Conservation (phyloP, 768 basidiomycete genomes). For the Dentipellis fragilis region DNA sequence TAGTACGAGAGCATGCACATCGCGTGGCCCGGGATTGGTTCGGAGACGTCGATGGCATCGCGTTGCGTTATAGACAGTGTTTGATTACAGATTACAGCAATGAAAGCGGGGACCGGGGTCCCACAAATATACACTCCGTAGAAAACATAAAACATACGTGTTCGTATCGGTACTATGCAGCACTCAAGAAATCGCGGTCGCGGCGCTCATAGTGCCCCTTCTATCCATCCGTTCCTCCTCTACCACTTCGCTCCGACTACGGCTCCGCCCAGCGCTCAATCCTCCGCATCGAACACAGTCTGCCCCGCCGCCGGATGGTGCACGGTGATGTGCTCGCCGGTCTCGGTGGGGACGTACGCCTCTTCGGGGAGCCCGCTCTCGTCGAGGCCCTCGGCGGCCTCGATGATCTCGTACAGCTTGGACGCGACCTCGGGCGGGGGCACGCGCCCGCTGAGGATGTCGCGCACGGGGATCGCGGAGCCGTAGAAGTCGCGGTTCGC, state of each 20-base stretch:
- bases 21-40: too few relatives aligned
- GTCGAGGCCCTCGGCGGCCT: slow-evolving; percentile 89
- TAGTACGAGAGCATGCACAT: too few relatives aligned
- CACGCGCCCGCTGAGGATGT: slow-evolving; percentile 88
- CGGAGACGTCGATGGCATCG: too few relatives aligned
- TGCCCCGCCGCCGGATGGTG: slow-evolving; percentile 25
- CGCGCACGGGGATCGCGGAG: slow-evolving; percentile 75
- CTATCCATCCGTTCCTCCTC: too few relatives aligned
- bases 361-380: slow-evolving; percentile 71
- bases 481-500: slow-evolving; percentile 97
- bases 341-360: slow-evolving; percentile 66
- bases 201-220: too few relatives aligned
- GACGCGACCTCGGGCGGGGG: slow-evolving; percentile 97
- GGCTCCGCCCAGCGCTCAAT: neutral
- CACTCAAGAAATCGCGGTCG: too few relatives aligned
- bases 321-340: slow-evolving; percentile 46
- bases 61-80: too few relatives aligned
- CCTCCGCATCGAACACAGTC: slow-evolving; percentile 75
- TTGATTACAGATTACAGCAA: neutral
- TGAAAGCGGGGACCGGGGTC: neutral
- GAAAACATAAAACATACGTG: too few relatives aligned
- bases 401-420: slow-evolving; percentile 89
- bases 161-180: too few relatives aligned
- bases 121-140: neutral
- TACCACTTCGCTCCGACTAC: too few relatives aligned